These are phyloP conservation scores for Floccularia luteovirens DNA, from an alignment of 768 basidiomycete species.

Conservation along the genomic window DNA sequence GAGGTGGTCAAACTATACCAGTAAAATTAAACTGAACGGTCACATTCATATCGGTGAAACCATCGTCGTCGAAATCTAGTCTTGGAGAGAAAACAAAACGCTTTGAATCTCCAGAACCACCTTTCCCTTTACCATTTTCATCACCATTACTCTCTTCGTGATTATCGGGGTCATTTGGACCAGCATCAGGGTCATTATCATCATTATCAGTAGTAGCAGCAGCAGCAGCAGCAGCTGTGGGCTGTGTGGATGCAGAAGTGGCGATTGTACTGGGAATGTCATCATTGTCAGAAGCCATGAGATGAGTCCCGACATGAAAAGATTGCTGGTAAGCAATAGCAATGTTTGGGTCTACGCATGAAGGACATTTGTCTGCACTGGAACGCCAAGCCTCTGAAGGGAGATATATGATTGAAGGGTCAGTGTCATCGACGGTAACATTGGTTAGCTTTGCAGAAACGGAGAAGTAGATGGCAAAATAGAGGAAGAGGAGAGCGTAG, in stretches of 20 bases:
- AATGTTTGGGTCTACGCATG: slow-evolving; percentile 20
- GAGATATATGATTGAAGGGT: slow-evolving; percentile 27
- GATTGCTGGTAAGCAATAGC: slow-evolving; percentile 16
- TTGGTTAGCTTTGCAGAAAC: slow-evolving; percentile 18
- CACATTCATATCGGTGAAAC: slow-evolving; percentile 20
- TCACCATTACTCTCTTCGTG: slow-evolving; percentile 6
- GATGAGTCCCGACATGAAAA: slow-evolving; percentile 27
- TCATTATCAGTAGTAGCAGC: neutral
- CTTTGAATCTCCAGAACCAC: neutral
- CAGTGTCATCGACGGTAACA: slow-evolving; percentile 28
- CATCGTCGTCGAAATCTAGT: slow-evolving; percentile 19
- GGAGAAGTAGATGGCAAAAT: slow-evolving; percentile 5
- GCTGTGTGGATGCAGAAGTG: too few species aligned
- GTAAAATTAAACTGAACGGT: slow-evolving; percentile 34
- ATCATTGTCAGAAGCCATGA: slow-evolving; percentile 11
- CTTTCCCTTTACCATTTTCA: slow-evolving; percentile 5
- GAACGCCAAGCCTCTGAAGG: slow-evolving; percentile 28
- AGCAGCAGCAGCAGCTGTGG: neutral
- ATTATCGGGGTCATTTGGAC: slow-evolving; percentile 5
- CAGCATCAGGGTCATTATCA: slow-evolving; percentile 3
- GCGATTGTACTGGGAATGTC: slow-evolving; percentile 7
- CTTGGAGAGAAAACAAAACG: slow-evolving; percentile 8
- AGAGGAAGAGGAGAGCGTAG: neutral
- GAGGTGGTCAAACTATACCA: slow-evolving; percentile 18
- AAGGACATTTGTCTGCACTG: slow-evolving; percentile 18